Evolutionary conservation across 345 rosid species (phyloP), one percentile per base, ranked within the genome.

Genomic region (Kandelia obovata): DNA sequence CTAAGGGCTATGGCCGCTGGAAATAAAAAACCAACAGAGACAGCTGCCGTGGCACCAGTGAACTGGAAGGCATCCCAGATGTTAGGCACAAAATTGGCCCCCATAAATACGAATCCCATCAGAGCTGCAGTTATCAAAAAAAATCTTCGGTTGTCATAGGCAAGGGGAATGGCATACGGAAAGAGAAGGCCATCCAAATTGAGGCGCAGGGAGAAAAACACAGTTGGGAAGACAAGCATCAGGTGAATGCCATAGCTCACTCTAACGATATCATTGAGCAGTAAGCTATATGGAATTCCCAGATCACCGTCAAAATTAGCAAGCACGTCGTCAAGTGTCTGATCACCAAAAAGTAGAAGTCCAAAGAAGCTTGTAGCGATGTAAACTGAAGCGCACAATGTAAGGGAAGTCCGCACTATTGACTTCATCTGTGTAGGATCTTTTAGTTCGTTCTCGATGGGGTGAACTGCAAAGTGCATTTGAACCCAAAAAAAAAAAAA

Each of bases 31-130:
- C 86, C 89, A 25, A 88, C 85, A 64, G 87, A 76, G 26, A 82
- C 75, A 2, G 89, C 82, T 2, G 89, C 81, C 1, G 89, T 86
- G 32, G 94, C 94, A 39, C 89, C 91, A 1, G 90, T 86, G 73
- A 88, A 78, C 75, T 88, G 87, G 74, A 88, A 88, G 7, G 89
- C 90, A 68, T 82, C 94, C 91, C 91, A 86, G 75, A 88, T 84
- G 39, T 85, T 80, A 2, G 91, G 91, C 59, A 88, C 81, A 61
- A 65, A 88, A 73, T 79, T 88, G 56, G 94, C 89, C 69, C 85
- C 91, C 55, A 75, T 34, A 66, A 80, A 86, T 58, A 88, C 79
- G 7, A 82, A 69, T 55, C 84, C 83, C 87, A 86, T 84, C 19
- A 88, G 84, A 64, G 77, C 80, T 25, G 71, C 71, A 15, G 89